A percentile compares a stretch with the other conserved stretches of the same genome.
These are phyloP conservation scores for Tothia fuscella DNA, from an alignment of 2,329 filamentous ascomycete genomes.

Conservation along the genomic window DNA sequence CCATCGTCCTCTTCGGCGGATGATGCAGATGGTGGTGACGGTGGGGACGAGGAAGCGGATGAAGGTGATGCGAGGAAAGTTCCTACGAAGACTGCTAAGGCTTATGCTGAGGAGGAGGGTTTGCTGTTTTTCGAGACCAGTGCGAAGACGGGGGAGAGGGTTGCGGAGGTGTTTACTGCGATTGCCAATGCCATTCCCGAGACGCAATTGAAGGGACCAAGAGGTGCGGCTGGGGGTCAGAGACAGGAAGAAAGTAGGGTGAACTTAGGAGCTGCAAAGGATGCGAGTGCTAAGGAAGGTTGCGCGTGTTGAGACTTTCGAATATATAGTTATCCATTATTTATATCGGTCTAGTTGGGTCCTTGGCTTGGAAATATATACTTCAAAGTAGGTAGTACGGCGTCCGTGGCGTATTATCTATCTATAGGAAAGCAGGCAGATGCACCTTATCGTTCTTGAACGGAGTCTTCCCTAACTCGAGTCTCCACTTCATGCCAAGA, in stretches of 20 bases:
- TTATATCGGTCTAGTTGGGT: no score
- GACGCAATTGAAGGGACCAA: conserved; percentile 81
- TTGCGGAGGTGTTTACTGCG: conserved; percentile 91
- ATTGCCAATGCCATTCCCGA: conserved; percentile 98
- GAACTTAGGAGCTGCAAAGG: conserved; percentile 32
- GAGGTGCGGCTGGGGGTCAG: conserved; percentile 48
- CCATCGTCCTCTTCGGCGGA: neutral
- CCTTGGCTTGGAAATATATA: neutral
- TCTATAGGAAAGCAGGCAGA: no score
- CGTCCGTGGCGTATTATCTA: no score
- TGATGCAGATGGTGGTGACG: conserved; percentile 21
- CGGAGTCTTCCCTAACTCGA: no score
- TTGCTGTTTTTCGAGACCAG: conserved; percentile 96
- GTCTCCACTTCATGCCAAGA: no score
- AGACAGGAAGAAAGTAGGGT: conserved; percentile 60
- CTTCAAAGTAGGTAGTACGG: no score
- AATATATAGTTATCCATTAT: no score
- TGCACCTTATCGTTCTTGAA: no score
- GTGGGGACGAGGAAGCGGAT: conserved; percentile 34
- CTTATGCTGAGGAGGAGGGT: conserved; percentile 88
- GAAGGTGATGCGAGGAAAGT: conserved; percentile 69
- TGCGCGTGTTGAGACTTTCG: conserved; percentile 12
- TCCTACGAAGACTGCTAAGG: conserved; percentile 77
- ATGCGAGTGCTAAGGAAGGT: conserved; percentile 8
- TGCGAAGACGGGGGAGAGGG: conserved; percentile 90